Percentiles rank a stretch among this genome's conserved stretches.
These are phyloP conservation scores for Emericellopsis cladophorae DNA, from an alignment of 2,329 filamentous ascomycete species.

Conservation along the genomic window DNA sequence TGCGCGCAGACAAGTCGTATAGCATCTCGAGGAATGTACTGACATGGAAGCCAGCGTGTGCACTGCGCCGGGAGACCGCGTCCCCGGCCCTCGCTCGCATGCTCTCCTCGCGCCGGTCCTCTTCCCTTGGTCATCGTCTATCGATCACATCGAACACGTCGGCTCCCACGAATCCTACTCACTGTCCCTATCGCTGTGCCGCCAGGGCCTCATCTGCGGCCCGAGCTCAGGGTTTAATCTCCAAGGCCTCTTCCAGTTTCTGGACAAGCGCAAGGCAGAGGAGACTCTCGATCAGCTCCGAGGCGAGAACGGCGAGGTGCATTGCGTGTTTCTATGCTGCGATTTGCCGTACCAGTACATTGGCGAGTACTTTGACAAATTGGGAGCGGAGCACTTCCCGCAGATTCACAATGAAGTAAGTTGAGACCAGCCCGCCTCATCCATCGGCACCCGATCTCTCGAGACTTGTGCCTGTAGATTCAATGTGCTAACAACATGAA, in stretches of 20 bases:
- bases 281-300: conserved; percentile 30
- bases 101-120: conserved; percentile 9
- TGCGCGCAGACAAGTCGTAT: neutral
- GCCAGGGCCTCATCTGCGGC: conserved; percentile 45
- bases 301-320: conserved; percentile 21
- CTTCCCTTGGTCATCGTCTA: conserved; percentile 44
- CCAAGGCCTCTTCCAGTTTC: conserved; percentile 33
- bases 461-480: neutral
- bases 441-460: too few species aligned
- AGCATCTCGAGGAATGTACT: neutral
- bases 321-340: conserved; percentile 49
- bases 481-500: conserved; percentile 6
- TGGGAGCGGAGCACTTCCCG: conserved; percentile 33
- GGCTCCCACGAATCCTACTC: conserved; percentile 39
- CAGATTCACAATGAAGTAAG: conserved; percentile 29
- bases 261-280: conserved; percentile 31
- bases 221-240: conserved; percentile 50
- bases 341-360: conserved; percentile 53
- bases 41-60: neutral
- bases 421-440: neutral
- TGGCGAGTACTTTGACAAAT: conserved; percentile 44
- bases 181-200: conserved; percentile 38
- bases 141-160: conserved; percentile 44
- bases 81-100: conserved; percentile 2
- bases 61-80: conserved; percentile 14